phyloP scores from a whole-genome alignment of 768 basidiomycete species.

The Crassisporium funariophilum region DNA sequence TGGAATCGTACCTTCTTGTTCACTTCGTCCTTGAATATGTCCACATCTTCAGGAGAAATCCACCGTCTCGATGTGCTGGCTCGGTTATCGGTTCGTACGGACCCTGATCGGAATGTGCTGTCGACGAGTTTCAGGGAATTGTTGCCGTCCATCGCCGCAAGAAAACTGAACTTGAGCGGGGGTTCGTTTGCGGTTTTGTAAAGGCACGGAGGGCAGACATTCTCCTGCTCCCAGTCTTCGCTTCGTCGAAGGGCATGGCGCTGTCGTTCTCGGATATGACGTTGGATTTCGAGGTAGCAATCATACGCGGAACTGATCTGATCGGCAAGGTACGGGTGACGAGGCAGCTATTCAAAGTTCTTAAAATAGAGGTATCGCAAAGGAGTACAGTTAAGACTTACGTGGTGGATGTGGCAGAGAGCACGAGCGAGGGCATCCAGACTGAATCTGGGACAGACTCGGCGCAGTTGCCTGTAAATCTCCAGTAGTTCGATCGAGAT shows the following conservation, averaged over 20 bases:
- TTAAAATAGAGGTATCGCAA: not conserved
- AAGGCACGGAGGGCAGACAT: not conserved
- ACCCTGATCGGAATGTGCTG: not conserved
- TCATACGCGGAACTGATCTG: constrained; percentile 15
- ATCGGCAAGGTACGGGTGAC: constrained; percentile 4
- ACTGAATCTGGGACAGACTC: constrained; percentile 4
- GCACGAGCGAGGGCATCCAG: not conserved
- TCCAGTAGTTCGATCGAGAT: not conserved
- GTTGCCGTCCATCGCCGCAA: not conserved
- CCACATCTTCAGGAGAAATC: not conserved
- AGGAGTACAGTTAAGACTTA: not conserved
- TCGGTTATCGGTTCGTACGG: not conserved
- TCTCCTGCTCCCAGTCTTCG: not conserved
- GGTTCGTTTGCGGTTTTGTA: not conserved
- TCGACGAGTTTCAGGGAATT: not conserved
- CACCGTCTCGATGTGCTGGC: not conserved
- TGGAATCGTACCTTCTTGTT: not conserved
- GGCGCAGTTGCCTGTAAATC: constrained; percentile 1
- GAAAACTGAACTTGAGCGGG: not conserved
- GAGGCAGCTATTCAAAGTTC: not conserved
- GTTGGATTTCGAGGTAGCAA: constrained; percentile 12
- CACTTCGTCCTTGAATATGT: not conserved
- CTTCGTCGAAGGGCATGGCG: not conserved
- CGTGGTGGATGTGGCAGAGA: not conserved
- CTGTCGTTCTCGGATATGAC: not conserved